phyloP scores from a whole-genome alignment of 768 basidiomycete species.

The Tulasnella sp. region DNA sequence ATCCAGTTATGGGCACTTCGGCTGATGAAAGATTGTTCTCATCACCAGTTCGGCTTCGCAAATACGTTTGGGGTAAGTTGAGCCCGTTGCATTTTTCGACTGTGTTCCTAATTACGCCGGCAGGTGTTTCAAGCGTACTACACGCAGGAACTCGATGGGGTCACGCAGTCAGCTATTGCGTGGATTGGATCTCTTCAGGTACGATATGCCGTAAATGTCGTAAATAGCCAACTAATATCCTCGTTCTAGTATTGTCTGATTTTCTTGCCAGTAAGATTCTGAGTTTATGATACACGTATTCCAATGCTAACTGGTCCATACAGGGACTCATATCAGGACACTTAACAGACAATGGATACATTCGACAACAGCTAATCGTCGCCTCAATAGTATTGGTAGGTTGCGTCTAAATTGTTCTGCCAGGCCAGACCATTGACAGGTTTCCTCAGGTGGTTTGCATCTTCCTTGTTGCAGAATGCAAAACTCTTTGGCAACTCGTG shows the following conservation, averaged over 20 bases:
- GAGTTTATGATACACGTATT: not conserved
- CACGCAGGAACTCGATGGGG: not conserved
- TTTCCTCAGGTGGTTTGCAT: not conserved
- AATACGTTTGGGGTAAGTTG: conserved; percentile 11
- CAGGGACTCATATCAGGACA: conserved; percentile 12
- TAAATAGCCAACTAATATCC: no score
- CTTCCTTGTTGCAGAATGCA: conserved; percentile 14
- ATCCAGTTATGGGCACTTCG: not conserved
- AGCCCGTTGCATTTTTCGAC: no score
- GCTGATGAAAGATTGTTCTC: not conserved
- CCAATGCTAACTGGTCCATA: not conserved
- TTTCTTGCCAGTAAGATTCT: conserved; percentile 9
- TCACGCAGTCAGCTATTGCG: conserved; percentile 4
- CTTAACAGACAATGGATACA: conserved; percentile 2
- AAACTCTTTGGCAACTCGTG: conserved; percentile 13
- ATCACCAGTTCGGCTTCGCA: not conserved
- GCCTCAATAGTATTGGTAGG: conserved; percentile 4
- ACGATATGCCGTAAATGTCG: no score
- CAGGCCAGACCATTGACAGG: no score
- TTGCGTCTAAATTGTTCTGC: no score
- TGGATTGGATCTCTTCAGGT: conserved; percentile 15
- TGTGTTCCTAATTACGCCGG: no score
- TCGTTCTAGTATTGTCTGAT: conserved; percentile 9
- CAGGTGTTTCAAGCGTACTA: conserved; percentile 14
- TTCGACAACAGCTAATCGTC: not conserved